Percentiles rank a stretch among this genome's conserved stretches.
Evolutionary conservation across 2,329 filamentous ascomycete species (phyloP).

Genomic region (Biscogniauxia marginata): DNA sequence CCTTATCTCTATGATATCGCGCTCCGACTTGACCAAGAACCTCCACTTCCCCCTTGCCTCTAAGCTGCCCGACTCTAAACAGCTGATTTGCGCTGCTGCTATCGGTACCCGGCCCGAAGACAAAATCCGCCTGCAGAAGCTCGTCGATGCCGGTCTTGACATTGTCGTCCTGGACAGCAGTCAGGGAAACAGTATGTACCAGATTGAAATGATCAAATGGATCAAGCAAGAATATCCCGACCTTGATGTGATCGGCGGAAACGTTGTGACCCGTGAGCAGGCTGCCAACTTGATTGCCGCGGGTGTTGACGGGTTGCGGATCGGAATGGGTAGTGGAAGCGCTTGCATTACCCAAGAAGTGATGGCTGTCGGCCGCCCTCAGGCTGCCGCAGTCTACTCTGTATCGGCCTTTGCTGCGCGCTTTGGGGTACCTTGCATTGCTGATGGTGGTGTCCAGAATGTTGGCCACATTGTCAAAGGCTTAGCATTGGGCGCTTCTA

Average conservation of each 20-base stretch:
- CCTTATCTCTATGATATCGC: slow-evolving; percentile 86
- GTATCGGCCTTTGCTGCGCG: slow-evolving; percentile 85
- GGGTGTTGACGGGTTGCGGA: slow-evolving; percentile 92
- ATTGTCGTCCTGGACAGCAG: slow-evolving; percentile 94
- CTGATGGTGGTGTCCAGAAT: slow-evolving; percentile 96
- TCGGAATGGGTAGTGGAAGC: slow-evolving; percentile 97
- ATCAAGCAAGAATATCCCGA: slow-evolving; percentile 82
- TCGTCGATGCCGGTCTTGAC: slow-evolving; percentile 93
- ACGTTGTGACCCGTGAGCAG: slow-evolving; percentile 97
- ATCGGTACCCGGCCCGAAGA: slow-evolving; percentile 95
- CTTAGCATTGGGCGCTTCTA: slow-evolving; percentile 87
- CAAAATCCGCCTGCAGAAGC: slow-evolving; percentile 78
- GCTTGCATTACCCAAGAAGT: slow-evolving; percentile 99
- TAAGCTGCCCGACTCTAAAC: slow-evolving; percentile 95
- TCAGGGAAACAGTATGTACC: slow-evolving; percentile 98
- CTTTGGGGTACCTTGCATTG: slow-evolving; percentile 97
- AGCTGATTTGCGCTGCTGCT: slow-evolving; percentile 91
- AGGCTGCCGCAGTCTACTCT: slow-evolving; percentile 88
- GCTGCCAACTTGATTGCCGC: slow-evolving; percentile 89
- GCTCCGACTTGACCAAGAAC: slow-evolving; percentile 98
- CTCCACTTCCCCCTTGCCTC: slow-evolving; percentile 94
- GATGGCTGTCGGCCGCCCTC: slow-evolving; percentile 96
- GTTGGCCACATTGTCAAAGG: slow-evolving; percentile 99
- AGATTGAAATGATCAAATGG: slow-evolving; percentile 97
- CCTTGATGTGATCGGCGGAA: slow-evolving; percentile 95